Evolutionary conservation across 306 rosid species (phyloP).

Genomic region (Gastrolobium bilobum): DNA sequence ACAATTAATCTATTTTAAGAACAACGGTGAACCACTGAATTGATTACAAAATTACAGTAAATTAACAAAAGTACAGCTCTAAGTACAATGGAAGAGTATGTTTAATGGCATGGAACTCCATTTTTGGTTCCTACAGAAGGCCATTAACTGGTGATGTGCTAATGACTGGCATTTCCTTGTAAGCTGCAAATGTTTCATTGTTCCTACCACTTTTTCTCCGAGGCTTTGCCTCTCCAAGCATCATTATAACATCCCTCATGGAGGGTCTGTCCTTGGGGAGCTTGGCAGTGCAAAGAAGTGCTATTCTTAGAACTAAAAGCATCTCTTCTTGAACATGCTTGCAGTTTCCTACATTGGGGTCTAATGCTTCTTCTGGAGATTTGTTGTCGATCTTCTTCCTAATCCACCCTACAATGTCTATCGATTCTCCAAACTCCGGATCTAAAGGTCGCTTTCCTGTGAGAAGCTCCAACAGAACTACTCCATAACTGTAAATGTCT

Average conservation of each 20-base stretch:
- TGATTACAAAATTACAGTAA: slow-evolving; percentile 58
- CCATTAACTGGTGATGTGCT: slow-evolving; percentile 73
- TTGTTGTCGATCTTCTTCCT: slow-evolving; percentile 67
- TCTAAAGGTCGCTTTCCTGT: slow-evolving; percentile 86
- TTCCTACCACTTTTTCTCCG: slow-evolving; percentile 76
- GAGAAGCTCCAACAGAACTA: slow-evolving; percentile 87
- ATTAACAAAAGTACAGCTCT: slow-evolving; percentile 53
- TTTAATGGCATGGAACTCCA: slow-evolving; percentile 35
- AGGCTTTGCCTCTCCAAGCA: slow-evolving; percentile 97
- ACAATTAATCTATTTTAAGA: slow-evolving; percentile 43
- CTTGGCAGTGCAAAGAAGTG: slow-evolving; percentile 92
- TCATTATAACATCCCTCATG: slow-evolving; percentile 93
- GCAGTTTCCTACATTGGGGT: slow-evolving; percentile 85
- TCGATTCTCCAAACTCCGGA: slow-evolving; percentile 77
- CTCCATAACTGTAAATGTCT: slow-evolving; percentile 89
- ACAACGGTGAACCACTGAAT: slow-evolving; percentile 44
- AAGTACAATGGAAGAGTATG: slow-evolving; percentile 54
- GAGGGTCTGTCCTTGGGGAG: slow-evolving; percentile 94
- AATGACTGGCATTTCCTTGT: slow-evolving; percentile 70
- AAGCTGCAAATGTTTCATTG: slow-evolving; percentile 53
- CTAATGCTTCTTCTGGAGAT: slow-evolving; percentile 78
- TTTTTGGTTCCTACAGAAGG: slow-evolving; percentile 61
- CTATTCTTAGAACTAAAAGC: slow-evolving; percentile 90
- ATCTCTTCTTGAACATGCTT: slow-evolving; percentile 92
- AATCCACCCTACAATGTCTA: slow-evolving; percentile 93